Evolutionary conservation across 2,329 filamentous ascomycete genomes (phyloP).

Genomic region (Beauveria sp.): DNA sequence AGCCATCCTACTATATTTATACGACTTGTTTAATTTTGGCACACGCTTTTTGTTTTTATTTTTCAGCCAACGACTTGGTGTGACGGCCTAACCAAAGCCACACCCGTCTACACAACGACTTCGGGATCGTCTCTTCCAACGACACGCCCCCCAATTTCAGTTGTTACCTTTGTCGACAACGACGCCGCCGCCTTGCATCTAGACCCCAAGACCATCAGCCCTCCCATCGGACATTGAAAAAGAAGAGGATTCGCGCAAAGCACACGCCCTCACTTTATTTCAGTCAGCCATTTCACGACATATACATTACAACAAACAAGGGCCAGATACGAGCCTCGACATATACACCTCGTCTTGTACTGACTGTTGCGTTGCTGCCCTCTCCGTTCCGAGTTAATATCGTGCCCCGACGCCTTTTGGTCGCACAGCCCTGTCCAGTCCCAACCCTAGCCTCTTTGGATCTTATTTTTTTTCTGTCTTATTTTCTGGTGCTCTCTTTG

Average conservation of each 20-base stretch:
- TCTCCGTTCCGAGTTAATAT: slow-evolving; percentile 14
- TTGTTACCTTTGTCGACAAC: background rate
- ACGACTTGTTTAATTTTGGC: background rate
- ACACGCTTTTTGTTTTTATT: background rate
- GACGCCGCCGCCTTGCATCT: background rate
- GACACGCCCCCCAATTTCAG: background rate
- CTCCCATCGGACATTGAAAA: too few species aligned
- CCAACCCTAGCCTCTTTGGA: background rate
- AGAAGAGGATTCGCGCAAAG: background rate
- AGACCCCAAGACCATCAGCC: background rate
- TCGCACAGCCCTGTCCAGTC: slow-evolving; percentile 7
- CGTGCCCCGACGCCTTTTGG: slow-evolving; percentile 11
- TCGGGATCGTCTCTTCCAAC: background rate
- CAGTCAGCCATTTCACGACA: background rate
- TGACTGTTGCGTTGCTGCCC: background rate
- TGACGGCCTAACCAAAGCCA: background rate
- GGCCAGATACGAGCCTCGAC: background rate
- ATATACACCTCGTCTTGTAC: background rate
- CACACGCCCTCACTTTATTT: background rate
- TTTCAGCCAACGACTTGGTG: background rate
- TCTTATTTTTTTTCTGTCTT: background rate
- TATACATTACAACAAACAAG: background rate
- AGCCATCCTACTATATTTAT: background rate
- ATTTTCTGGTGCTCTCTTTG: background rate
- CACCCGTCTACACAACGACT: background rate